Conservation (phyloP, 805 yeast species). For the Candida argentea region DNA sequence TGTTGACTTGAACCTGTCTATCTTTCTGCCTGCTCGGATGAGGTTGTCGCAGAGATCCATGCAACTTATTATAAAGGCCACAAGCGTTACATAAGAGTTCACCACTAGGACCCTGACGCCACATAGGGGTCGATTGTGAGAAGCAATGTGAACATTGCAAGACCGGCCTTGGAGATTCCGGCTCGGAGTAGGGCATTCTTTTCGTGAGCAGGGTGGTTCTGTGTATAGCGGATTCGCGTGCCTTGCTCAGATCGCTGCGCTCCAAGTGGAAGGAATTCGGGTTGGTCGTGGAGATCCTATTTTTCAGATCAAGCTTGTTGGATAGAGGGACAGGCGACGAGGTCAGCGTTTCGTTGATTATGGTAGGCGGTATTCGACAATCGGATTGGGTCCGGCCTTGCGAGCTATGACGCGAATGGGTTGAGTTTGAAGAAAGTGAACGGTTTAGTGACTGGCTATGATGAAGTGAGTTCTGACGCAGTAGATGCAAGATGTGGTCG, state of each 20-base stretch:
- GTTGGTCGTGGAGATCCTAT: no score
- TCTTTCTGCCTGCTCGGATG: no score
- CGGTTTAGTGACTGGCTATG: no score
- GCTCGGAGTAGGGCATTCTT: conserved; percentile 5
- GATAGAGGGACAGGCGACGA: conserved; percentile 27
- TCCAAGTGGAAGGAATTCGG: conserved; percentile 1
- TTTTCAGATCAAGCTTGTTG: conserved; percentile 1
- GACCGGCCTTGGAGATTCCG: no score
- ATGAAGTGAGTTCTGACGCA: conserved; percentile 24
- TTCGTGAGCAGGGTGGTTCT: conserved; percentile 5
- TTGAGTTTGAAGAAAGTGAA: no score
- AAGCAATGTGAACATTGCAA: conserved; percentile 34
- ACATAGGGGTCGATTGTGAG: conserved; percentile 34
- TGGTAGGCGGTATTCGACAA: conserved; percentile 2
- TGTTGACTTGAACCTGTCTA: no score
- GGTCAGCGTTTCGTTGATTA: conserved; percentile 26
- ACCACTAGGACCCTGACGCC: conserved; percentile 34
- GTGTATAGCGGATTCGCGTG: not conserved
- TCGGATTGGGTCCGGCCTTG: conserved; percentile 1
- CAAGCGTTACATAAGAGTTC: conserved; percentile 37
- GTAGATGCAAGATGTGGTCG: conserved; percentile 32
- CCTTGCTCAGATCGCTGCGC: conserved; percentile 4
- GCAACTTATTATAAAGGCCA: conserved; percentile 35
- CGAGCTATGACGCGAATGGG: no score
- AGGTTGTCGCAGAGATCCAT: conserved; percentile 36